Base-by-base conservation (phyloP, 164 flowering plant genomes). In the Aristolochia fimbriata region DNA sequence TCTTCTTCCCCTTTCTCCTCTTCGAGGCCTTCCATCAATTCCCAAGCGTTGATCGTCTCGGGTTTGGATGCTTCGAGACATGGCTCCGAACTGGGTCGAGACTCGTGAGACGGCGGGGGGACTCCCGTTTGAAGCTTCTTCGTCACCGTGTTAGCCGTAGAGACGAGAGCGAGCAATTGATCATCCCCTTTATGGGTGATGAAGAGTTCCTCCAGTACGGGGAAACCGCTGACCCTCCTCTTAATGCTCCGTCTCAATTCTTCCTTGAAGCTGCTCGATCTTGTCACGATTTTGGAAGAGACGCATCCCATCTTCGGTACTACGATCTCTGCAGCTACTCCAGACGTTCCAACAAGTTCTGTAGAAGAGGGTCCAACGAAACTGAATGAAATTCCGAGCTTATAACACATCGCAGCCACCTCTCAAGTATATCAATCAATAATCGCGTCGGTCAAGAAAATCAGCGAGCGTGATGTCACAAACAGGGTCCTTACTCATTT, bases 231-330 rank as follows among this genome's bases (percentile, higher is more conserved):
- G 51, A 51, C 23, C 27, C 64, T 59, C 13, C 60, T 65, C 23
- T 60, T 63, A 6, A 65, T 17, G 46, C 65, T 55, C 19, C 55
- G 67, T 25, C 24, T 65, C 21, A 57, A 21, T 45, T 72, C 73
- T 55, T 73, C 73, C 25, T 47, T 55, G 21, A 53, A 69, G 66
- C 76, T 73, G 19, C 57, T 47, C 33, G 76, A 66, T 57, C 63
- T 59, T 6, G 60, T 52, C 20, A 60, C 19, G 6, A 69, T 47
- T 63, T 69, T 73, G 21, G 76, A 73, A 51, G 76, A 69, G 37
- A 73, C 15, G 68, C 76, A 73, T 25, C 76, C 76, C 76, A 73
- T 73, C 31, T 31, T 52, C 23, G 56, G 5, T 52, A 23, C 0
- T 10, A 37, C 43, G 12, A 37, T 37, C 43, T 10, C 43, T 37